These are phyloP conservation scores for Cladosporium cucumerinum DNA, from an alignment of 2,329 filamentous ascomycete genomes.

Conservation along the genomic window DNA sequence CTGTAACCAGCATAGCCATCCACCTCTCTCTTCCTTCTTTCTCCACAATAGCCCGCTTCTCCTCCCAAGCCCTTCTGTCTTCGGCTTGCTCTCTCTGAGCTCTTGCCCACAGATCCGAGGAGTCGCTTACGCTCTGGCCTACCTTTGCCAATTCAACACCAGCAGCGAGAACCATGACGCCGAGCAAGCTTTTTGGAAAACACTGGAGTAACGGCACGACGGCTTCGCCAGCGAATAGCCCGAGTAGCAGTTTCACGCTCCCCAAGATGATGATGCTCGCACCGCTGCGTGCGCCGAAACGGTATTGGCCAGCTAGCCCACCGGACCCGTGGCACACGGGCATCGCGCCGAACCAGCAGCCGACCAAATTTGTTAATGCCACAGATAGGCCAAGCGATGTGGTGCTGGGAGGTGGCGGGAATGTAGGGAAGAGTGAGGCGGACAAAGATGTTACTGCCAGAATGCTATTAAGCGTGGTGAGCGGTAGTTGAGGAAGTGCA, in stretches of 20 bases:
- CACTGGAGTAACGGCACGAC: conserved; percentile 66
- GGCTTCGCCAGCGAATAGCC: conserved; percentile 69
- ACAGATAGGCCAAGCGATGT: conserved; percentile 80
- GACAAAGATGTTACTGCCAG: conserved; percentile 81
- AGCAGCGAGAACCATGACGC: conserved; percentile 85
- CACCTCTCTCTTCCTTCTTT: conserved; percentile 71
- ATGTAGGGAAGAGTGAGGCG: conserved; percentile 66
- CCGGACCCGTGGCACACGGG: conserved; percentile 92
- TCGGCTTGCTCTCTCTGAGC: conserved; percentile 28
- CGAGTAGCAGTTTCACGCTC: conserved; percentile 68
- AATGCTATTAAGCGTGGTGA: conserved; percentile 90
- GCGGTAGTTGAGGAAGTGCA: conserved; percentile 79
- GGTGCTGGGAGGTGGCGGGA: conserved; percentile 58
- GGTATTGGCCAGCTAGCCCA: conserved; percentile 83
- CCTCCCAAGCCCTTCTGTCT: conserved; percentile 34
- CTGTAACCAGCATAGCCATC: conserved; percentile 87
- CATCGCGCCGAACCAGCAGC: conserved; percentile 93
- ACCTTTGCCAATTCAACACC: conserved; percentile 85
- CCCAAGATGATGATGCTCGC: conserved; percentile 80
- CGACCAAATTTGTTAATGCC: conserved; percentile 74
- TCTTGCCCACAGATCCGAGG: conserved; percentile 53
- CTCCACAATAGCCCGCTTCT: conserved; percentile 49
- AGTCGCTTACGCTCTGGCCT: conserved; percentile 78
- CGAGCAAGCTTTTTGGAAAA: conserved; percentile 75
- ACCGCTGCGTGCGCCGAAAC: conserved; percentile 86